Evolutionary conservation across 2,329 filamentous ascomycete species (phyloP).

Genomic region (Ceratocystis smalleyi): DNA sequence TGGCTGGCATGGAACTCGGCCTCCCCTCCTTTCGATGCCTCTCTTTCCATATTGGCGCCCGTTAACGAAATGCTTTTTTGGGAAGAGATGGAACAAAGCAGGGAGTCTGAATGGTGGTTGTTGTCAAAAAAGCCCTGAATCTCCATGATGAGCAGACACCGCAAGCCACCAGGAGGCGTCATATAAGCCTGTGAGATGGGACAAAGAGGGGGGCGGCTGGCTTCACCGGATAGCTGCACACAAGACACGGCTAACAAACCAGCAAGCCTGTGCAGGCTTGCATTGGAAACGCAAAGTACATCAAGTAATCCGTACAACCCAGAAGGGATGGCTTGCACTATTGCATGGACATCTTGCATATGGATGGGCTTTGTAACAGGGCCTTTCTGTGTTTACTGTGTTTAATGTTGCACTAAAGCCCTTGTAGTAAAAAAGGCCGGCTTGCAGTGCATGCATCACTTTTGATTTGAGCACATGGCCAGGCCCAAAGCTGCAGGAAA

Average conservation of each 20-base stretch:
- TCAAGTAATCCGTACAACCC: background rate
- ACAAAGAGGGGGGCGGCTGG: background rate
- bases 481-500: background rate
- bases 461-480: too few species aligned
- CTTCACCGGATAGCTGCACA: background rate
- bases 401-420: too few species aligned
- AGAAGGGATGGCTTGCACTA: background rate
- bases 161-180: slow-evolving; percentile 1
- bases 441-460: too few species aligned
- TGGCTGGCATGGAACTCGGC: background rate
- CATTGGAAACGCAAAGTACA: too few species aligned
- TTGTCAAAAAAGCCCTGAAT: background rate
- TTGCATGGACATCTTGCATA: background rate
- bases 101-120: background rate
- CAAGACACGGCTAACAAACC: background rate
- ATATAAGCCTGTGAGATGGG: background rate
- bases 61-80: background rate
- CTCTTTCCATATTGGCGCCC: background rate
- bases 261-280: background rate
- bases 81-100: background rate
- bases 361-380: background rate
- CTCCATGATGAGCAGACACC: background rate
- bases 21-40: background rate
- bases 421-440: too few species aligned
- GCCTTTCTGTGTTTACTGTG: too few species aligned